Evolutionary conservation across 441 rosid species (phyloP).

Genomic region (Metrosideros polymorpha): DNA sequence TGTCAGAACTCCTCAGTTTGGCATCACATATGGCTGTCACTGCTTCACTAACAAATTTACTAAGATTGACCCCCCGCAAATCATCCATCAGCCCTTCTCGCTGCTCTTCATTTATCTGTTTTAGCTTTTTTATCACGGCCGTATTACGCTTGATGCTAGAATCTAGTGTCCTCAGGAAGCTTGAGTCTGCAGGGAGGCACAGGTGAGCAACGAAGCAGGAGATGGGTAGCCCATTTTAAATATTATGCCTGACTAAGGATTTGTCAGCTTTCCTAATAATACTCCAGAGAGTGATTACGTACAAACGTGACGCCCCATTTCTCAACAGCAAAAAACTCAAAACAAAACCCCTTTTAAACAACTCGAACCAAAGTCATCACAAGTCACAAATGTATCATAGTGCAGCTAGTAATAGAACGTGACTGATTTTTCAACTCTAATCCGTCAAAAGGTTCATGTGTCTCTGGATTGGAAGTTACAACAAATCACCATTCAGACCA

Average conservation of each 20-base stretch:
- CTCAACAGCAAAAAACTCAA: not conserved
- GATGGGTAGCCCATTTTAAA: not conserved
- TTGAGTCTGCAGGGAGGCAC: conserved; percentile 47
- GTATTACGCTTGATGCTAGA: conserved; percentile 96
- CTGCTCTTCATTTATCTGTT: conserved; percentile 94
- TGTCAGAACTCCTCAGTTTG: conserved; percentile 87
- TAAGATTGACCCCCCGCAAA: conserved; percentile 68
- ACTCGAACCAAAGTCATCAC: not conserved
- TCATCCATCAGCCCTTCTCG: conserved; percentile 95
- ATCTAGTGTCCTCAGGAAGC: conserved; percentile 89
- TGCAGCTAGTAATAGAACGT: not conserved
- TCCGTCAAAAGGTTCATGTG: not conserved
- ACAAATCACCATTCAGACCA: not conserved
- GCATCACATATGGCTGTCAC: conserved; percentile 97
- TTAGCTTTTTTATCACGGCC: conserved; percentile 83
- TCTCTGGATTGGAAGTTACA: not conserved
- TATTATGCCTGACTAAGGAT: not conserved
- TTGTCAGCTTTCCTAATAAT: not conserved
- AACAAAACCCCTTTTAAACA: not conserved
- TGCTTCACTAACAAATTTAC: conserved; percentile 97
- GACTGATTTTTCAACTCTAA: not conserved
- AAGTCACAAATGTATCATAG: not conserved
- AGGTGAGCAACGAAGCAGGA: conserved; percentile 3
- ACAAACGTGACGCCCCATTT: not conserved
- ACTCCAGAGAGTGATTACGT: not conserved